These are phyloP conservation scores for Thalassiosira mediterranea DNA, from an alignment of 352 stramenopile species.

Conservation along the genomic window DNA sequence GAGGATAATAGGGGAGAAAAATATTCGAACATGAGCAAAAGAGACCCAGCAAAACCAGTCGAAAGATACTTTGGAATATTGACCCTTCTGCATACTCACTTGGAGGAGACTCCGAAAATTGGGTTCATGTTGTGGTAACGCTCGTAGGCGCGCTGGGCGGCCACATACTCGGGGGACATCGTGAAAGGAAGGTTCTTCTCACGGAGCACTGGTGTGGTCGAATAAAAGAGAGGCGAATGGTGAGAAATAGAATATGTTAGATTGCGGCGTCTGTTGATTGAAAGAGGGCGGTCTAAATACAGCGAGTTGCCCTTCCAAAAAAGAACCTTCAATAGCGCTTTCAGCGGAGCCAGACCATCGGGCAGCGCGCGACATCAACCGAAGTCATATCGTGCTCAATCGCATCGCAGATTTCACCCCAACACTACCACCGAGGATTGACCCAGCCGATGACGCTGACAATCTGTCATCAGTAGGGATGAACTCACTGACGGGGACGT, in stretches of 20 bases:
- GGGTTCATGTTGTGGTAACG: slow-evolving; percentile 86
- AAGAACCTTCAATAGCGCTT: too few species aligned
- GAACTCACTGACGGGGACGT: slow-evolving; percentile 55
- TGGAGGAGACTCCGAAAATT: slow-evolving; percentile 80
- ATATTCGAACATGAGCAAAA: slow-evolving; percentile 8
- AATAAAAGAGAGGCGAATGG: not conserved
- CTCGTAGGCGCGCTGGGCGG: slow-evolving; percentile 81
- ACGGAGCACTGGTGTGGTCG: slow-evolving; percentile 36
- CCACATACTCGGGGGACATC: slow-evolving; percentile 75
- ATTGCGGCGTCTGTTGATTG: not conserved
- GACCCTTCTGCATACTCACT: slow-evolving; percentile 31
- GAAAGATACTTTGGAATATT: not conserved
- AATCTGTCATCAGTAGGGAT: too few species aligned
- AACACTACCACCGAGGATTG: too few species aligned
- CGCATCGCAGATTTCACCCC: too few species aligned
- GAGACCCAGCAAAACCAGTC: too few species aligned
- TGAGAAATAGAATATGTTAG: not conserved
- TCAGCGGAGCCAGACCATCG: too few species aligned
- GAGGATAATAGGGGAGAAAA: slow-evolving; percentile 13
- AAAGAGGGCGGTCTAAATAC: not conserved
- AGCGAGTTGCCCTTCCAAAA: too few species aligned
- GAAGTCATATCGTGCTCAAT: too few species aligned
- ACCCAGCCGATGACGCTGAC: too few species aligned
- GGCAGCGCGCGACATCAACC: too few species aligned
- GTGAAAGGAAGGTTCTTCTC: slow-evolving; percentile 67